A percentile compares a stretch with the other conserved stretches of the same genome.
phyloP scores from a whole-genome alignment of 805 yeast genomes.

The Wickerhamiella lipophila region DNA sequence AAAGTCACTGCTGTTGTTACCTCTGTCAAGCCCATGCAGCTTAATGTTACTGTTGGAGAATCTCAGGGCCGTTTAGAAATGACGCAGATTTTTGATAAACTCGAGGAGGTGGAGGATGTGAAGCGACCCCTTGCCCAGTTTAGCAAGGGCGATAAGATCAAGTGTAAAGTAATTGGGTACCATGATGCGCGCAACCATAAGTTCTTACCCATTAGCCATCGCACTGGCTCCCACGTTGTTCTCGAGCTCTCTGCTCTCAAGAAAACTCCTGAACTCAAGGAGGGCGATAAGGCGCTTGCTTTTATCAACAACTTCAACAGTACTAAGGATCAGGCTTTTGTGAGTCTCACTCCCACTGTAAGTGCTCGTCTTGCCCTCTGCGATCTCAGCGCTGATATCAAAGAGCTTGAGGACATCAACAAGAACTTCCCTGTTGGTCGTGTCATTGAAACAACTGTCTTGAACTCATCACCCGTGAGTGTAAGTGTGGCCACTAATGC shows the following conservation, averaged over 20 bases:
- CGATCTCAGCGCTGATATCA: conserved; percentile 44
- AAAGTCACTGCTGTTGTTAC: conserved; percentile 48
- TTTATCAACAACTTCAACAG: conserved; percentile 53
- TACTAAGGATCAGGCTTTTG: conserved; percentile 44
- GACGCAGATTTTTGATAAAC: conserved; percentile 48
- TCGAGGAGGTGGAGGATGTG: conserved; percentile 43
- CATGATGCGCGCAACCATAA: conserved; percentile 59
- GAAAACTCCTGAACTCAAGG: conserved; percentile 23
- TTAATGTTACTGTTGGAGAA: conserved; percentile 64
- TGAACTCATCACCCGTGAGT: conserved; percentile 35
- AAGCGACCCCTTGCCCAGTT: conserved; percentile 48
- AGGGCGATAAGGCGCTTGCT: conserved; percentile 43
- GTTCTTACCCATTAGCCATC: conserved; percentile 53
- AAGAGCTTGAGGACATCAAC: conserved; percentile 37
- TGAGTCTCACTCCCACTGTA: conserved; percentile 52
- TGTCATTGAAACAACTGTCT: conserved; percentile 48
- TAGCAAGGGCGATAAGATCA: conserved; percentile 43
- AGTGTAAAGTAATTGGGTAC: conserved; percentile 60
- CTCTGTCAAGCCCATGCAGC: conserved; percentile 55
- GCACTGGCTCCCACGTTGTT: conserved; percentile 41
- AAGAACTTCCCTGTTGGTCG: conserved; percentile 58
- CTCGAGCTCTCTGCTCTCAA: conserved; percentile 45
- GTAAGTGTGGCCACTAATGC: conserved; percentile 42
- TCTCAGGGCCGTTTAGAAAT: conserved; percentile 72
- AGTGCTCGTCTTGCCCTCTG: conserved; percentile 54